A percentile compares a stretch with the other conserved stretches of the same genome.
Conservation (phyloP, 2,329 filamentous ascomycete genomes). For the Botryosphaeria dothidea region DNA sequence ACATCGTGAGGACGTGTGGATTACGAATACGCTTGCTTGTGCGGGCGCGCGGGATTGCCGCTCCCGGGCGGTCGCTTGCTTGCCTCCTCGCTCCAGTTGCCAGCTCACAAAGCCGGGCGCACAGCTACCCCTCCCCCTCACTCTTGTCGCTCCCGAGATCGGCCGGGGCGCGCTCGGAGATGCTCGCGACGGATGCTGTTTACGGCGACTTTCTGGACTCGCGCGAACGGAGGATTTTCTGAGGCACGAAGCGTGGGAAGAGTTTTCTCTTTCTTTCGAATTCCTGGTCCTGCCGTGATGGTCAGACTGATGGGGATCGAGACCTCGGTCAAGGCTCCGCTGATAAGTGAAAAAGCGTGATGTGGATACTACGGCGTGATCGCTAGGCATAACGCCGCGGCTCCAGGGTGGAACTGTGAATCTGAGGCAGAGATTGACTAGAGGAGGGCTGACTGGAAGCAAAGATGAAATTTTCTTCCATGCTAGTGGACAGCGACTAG, state of each 20-base stretch:
- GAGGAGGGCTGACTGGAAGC: not conserved
- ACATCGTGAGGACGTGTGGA: not conserved
- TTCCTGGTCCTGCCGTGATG: not conserved
- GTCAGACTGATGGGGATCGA: not conserved
- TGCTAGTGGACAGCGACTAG: not conserved
- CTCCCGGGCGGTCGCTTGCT: not conserved
- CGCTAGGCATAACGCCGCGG: not conserved
- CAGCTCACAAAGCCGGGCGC: no score
- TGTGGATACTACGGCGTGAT: not conserved
- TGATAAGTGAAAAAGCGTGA: not conserved
- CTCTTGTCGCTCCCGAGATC: not conserved
- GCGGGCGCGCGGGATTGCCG: not conserved
- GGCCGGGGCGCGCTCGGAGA: not conserved
- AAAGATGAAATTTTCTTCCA: not conserved
- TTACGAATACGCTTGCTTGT: not conserved
- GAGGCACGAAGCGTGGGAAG: not conserved
- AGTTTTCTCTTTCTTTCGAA: not conserved
- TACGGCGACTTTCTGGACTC: not conserved
- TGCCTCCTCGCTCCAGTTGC: not conserved
- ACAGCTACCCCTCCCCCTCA: not conserved
- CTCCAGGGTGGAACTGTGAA: not conserved
- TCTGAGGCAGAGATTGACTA: not conserved
- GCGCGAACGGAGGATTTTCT: not conserved
- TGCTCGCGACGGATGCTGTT: not conserved
- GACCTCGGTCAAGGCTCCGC: not conserved